These are phyloP conservation scores for Phanerochaete carnosa DNA, from an alignment of 768 basidiomycete genomes.

Conservation along the genomic window DNA sequence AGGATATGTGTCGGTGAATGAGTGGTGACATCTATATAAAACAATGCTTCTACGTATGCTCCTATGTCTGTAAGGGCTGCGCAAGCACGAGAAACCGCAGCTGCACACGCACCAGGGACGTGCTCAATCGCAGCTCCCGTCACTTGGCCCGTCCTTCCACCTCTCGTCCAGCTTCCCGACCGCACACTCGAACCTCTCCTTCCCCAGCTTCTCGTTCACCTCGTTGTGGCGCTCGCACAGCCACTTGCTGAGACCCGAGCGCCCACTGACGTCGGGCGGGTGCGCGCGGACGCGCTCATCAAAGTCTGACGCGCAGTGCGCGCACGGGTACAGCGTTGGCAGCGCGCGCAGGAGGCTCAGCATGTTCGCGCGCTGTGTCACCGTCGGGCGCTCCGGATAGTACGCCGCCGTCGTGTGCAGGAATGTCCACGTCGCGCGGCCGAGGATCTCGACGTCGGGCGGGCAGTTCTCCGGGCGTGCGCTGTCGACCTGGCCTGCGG, in stretches of 20 bases:
- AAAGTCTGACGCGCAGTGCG: constrained; percentile 81
- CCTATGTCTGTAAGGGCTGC: neutral
- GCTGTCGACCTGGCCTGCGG: constrained; percentile 29
- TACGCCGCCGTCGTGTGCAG: constrained; percentile 94
- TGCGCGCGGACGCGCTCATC: constrained; percentile 59
- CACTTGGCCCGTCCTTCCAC: constrained; percentile 88
- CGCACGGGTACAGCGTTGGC: constrained; percentile 86
- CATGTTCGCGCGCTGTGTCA: constrained; percentile 81
- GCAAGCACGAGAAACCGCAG: neutral
- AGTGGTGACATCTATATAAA: neutral
- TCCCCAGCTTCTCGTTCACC: constrained; percentile 85
- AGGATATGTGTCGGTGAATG: neutral
- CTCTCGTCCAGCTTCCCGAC: constrained; percentile 68
- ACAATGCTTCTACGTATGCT: neutral
- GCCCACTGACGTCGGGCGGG: constrained; percentile 78
- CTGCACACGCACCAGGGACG: neutral
- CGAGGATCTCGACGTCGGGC: constrained; percentile 85
- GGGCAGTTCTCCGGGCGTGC: constrained; percentile 70
- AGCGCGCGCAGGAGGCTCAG: constrained; percentile 71
- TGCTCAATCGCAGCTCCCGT: constrained; percentile 81
- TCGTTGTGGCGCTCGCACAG: constrained; percentile 91
- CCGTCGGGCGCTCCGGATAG: constrained; percentile 81
- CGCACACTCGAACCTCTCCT: constrained; percentile 76
- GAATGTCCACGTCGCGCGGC: constrained; percentile 95
- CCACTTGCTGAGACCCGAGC: constrained; percentile 73